Evolutionary conservation across 2,329 filamentous ascomycete genomes (phyloP), one percentile per base, ranked within the genome.

Genomic region (Boeremia lycopersici): DNA sequence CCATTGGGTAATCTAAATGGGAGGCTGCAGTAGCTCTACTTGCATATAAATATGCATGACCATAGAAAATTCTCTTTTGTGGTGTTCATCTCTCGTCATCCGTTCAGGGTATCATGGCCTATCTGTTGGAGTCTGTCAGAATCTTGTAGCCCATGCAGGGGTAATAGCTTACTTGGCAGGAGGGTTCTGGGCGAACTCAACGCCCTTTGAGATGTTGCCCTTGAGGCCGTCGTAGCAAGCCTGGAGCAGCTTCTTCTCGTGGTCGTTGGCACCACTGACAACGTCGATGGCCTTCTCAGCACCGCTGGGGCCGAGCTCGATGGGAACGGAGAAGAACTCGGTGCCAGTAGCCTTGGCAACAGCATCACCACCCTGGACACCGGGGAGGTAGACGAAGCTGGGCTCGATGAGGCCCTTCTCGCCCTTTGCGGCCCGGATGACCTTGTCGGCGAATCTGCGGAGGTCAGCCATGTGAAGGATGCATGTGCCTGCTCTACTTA

Each of bases 271-370:
- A 61, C 83, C 83, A 69, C 82, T 84, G 64, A 98, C 84, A 61
- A 91, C 84, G 79, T 98, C 91, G 72, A 84, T 82, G 68, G 87
- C 91, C 82, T 95, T 95, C 81, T 95, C 89, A 53, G 84, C 91
- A 78, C 95, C 95, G 68, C 87, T 87, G 75, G 86, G 83, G 73
- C 95, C 95, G 67, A 99, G 91, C 81, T 96, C 91, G 66, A 98
- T 86, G 58, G 93, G 93, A 50, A 96, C 91, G 55, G 95, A 96
- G 86, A 99, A 99, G 84, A 90, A 99, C 52, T 99, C 93, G 60
- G 78, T 76, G 66, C 92, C 93, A 59, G 89, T 91, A 72, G 88
- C 86, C 84, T 96, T 91, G 60, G 84, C 84, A 68, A 99, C 89
- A 64, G 86, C 91, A 48, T 93, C 89, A 72, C 95, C 95, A 59